Evolutionary conservation across 2,329 filamentous ascomycete genomes (phyloP), one percentile per base, ranked within the genome.

Genomic region (Paramyrothecium sp.): DNA sequence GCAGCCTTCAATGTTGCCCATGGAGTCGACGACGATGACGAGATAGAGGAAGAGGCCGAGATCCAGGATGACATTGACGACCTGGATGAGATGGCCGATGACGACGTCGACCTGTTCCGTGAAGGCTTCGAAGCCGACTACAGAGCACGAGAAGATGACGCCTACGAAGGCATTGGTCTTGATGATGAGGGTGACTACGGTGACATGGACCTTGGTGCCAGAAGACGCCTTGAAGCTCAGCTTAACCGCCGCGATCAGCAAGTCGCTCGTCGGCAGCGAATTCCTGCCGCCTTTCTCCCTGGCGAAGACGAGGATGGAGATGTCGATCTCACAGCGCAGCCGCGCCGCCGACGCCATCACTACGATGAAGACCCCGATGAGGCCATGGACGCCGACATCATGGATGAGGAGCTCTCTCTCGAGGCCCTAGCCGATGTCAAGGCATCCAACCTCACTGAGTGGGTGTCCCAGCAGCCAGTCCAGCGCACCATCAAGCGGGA

Each of bases 331-430:
- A 92, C 92, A 21, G 87, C 89, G 23, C 92, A 96, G 72, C 92
- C 91, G 21, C 88, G 93, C 55, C 87, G 94, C 63, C 88, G 91
- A 54, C 87, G 95, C 64, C 91, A 95, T 74, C 86, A 90, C 65
- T 99, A 98, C 69, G 95, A 99, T 63, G 96, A 99, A 74, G 92
- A 97, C 46, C 88, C 89, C 13, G 93, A 97, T 63, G 93, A 97
- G 63, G 89, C 93, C 60, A 92, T 97, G 87, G 91, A 89, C 58
- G 91, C 89, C 51, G 92, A 97, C 69, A 92, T 97, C 62, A 94
- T 98, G 90, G 91, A 96, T 62, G 94, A 96, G 72, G 93, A 98
- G 73, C 84, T 99, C 20, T 93, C 93, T 2, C 84, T 98, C 0
- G 94, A 98, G 74, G 92, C 91, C 13, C 81, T 99, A 47, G 87